Base-by-base conservation (phyloP, 1,284 basidiomycete genomes). In the Abortiporus biennis region DNA sequence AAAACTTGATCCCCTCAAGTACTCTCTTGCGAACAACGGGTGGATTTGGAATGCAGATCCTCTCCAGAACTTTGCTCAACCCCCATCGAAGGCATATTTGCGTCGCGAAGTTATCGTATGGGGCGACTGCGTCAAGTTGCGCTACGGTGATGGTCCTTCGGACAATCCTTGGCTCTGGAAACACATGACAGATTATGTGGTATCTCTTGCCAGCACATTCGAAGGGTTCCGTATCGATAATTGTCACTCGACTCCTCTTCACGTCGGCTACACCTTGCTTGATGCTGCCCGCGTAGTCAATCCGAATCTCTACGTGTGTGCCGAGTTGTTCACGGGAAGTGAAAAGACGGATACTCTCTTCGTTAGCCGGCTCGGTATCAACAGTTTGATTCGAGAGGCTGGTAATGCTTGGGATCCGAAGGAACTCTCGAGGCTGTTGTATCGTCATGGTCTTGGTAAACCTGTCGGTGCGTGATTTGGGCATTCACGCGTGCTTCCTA, bases 1-100 rank as follows among this genome's bases (percentile, higher is more conserved):
- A 1, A 64, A 77, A 38, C 73, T 78, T 36, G 80, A 92, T 45
- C 78, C 85, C 2, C 59, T 72, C 16, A 70, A 77, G 6, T 87
- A 93, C 55, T 84, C 88, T 0, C 67, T 97, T 22, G 95, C 95
- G 4, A 97, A 98, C 66, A 99, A 99, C 56, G 95, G 95, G 5
- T 99, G 95, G 95, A 95, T 99, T 54, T 99, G 95, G 95, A 74
- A 87, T 46, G 94, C 95, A 2, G 85, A 99, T 61, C 95, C 95
- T 0, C 74, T 99, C 16, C 75, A 83, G 50, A 96, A 98, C 68
- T 99, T 99, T 66, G 95, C 94, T 6, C 78, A 91, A n/a, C 78
- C 80, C 37, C 86, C 89, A 1, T 98, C 94, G n/a, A 95, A 95
- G 61, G 88, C 93, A 1, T 99, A 99, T 62, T 75, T 98, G 36